Evolutionary conservation across 805 yeast species (phyloP).

Genomic region (Peterozyma xylosa): DNA sequence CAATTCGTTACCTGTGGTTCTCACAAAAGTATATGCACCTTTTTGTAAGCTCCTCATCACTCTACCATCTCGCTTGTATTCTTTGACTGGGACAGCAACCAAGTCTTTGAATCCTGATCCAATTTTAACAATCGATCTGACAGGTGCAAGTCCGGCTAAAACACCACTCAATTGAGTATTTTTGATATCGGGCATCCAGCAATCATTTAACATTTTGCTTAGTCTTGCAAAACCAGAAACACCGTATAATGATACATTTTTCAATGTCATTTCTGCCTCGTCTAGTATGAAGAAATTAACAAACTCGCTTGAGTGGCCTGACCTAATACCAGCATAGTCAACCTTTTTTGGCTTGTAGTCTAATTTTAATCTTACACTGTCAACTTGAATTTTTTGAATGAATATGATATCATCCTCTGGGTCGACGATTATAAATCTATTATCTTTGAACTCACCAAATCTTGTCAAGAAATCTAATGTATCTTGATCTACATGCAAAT

Average conservation of each 20-base stretch:
- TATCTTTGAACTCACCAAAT: constrained; percentile 75
- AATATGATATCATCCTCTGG: constrained; percentile 57
- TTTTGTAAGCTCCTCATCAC: constrained; percentile 63
- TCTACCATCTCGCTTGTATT: constrained; percentile 68
- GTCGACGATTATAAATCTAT: constrained; percentile 53
- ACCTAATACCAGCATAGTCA: constrained; percentile 75
- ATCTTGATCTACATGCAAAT: constrained; percentile 89
- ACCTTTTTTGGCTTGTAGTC: constrained; percentile 91
- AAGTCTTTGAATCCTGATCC: constrained; percentile 74
- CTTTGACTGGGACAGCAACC: constrained; percentile 65
- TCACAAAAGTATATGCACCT: constrained; percentile 68
- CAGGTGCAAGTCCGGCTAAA: constrained; percentile 77
- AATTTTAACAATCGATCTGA: constrained; percentile 66
- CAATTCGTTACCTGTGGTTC: constrained; percentile 72
- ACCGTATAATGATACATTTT: constrained; percentile 63
- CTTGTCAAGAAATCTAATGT: constrained; percentile 77
- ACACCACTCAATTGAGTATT: constrained; percentile 77
- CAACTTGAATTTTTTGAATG: constrained; percentile 60
- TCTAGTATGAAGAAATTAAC: constrained; percentile 85
- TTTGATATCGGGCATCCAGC: constrained; percentile 86
- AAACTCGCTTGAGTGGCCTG: constrained; percentile 83
- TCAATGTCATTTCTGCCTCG: constrained; percentile 68
- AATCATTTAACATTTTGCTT: constrained; percentile 45
- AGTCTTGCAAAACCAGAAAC: constrained; percentile 65
- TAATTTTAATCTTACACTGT: constrained; percentile 52